Percentiles rank a stretch among this genome's conserved stretches.
These are phyloP conservation scores for Ballota nigra DNA, from an alignment of 257 asterid genomes.

Conservation along the genomic window DNA sequence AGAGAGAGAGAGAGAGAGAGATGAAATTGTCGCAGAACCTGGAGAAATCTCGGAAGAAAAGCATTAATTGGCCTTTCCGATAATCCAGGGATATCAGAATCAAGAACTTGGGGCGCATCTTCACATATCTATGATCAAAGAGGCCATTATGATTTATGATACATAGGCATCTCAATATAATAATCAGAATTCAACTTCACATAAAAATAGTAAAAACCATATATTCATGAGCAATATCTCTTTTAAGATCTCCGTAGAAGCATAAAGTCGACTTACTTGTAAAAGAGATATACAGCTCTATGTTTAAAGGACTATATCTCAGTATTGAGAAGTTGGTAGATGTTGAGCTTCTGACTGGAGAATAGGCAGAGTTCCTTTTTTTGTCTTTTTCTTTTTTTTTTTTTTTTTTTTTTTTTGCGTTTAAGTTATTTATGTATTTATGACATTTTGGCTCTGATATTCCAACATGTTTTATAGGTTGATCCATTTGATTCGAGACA, in stretches of 20 bases:
- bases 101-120: slow-evolving; percentile 84
- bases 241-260: not conserved
- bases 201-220: not conserved
- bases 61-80: slow-evolving; percentile 82
- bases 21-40: slow-evolving; percentile 38
- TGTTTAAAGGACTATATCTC: not conserved
- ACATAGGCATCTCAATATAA: not conserved
- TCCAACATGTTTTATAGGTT: not conserved
- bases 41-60: slow-evolving; percentile 85
- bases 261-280: not conserved
- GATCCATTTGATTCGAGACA: not conserved
- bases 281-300: not conserved
- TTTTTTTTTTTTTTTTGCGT: not conserved
- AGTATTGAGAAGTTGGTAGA: not conserved
- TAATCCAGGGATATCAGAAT: slow-evolving; percentile 78
- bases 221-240: not conserved
- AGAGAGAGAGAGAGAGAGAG: not conserved
- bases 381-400: not conserved
- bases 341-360: not conserved
- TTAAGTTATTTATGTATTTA: not conserved
- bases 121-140: slow-evolving; percentile 63
- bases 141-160: slow-evolving; percentile 1
- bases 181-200: not conserved
- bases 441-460: not conserved
- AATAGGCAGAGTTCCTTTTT: no score